Evolutionary conservation across 1,139 yeast genomes (phyloP).

Genomic region (Zygoascus meyerae): DNA sequence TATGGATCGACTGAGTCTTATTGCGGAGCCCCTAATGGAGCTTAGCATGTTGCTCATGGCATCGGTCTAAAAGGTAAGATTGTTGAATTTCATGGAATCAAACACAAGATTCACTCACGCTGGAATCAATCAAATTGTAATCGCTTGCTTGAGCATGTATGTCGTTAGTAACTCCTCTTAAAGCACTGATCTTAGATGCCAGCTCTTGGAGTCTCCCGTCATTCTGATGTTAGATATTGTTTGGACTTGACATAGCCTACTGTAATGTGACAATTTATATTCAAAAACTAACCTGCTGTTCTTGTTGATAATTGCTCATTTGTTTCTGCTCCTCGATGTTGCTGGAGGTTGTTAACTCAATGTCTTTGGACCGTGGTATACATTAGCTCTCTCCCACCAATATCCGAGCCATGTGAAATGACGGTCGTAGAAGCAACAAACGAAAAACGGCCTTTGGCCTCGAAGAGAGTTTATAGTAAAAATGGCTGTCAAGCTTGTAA

Average conservation of each 20-base stretch:
- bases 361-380: no score
- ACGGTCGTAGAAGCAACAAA: no score
- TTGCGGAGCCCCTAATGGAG: conserved; percentile 60
- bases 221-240: conserved; percentile 38
- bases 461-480: conserved; percentile 39
- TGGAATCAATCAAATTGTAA: conserved; percentile 46
- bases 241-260: neutral
- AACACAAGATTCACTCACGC: conserved; percentile 19
- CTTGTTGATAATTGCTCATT: conserved; percentile 23
- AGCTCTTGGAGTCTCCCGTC: conserved; percentile 53
- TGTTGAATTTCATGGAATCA: neutral
- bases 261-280: neutral
- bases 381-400: neutral
- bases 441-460: no score
- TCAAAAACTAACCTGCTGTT: conserved; percentile 23
- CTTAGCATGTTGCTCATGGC: conserved; percentile 55
- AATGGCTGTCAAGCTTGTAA: conserved; percentile 63
- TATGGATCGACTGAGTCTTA: conserved; percentile 57
- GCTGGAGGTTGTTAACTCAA: neutral
- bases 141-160: conserved; percentile 60
- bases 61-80: conserved; percentile 26
- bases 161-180: conserved; percentile 58
- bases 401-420: no score
- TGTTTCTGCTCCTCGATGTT: neutral
- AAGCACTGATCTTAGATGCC: conserved; percentile 54